phyloP scores from a whole-genome alignment of 2,329 filamentous ascomycete genomes.

The Calonectria crousiana region DNA sequence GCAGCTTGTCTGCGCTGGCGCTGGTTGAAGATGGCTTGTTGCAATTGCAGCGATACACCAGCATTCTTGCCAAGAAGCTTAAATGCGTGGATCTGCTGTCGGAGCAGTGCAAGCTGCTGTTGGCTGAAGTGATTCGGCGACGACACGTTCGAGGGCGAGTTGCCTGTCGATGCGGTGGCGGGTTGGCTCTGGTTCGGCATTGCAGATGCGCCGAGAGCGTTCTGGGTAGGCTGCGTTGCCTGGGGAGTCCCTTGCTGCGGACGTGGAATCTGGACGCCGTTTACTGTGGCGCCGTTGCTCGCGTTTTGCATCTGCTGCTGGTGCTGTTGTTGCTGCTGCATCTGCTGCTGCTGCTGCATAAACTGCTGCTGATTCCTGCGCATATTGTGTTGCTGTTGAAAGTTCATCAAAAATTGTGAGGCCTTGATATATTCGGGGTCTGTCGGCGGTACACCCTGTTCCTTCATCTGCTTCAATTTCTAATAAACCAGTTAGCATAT shows the following conservation, averaged over 20 bases:
- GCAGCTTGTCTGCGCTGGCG: slow-evolving; percentile 74
- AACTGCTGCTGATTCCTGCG: slow-evolving; percentile 61
- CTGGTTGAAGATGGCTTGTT: slow-evolving; percentile 85
- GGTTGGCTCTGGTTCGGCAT: slow-evolving; percentile 50
- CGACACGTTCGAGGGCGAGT: slow-evolving; percentile 44
- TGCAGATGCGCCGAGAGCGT: slow-evolving; percentile 54
- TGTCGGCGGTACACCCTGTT: slow-evolving; percentile 80
- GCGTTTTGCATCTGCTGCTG: slow-evolving; percentile 66
- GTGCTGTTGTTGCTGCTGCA: slow-evolving; percentile 59
- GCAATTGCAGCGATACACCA: slow-evolving; percentile 81
- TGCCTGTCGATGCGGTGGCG: slow-evolving; percentile 48
- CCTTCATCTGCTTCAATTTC: slow-evolving; percentile 93
- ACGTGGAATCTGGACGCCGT: slow-evolving; percentile 60
- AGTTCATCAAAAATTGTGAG: slow-evolving; percentile 78
- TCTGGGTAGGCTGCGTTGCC: slow-evolving; percentile 47
- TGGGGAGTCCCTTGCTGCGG: slow-evolving; percentile 53
- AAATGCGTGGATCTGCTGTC: slow-evolving; percentile 91
- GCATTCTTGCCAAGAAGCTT: slow-evolving; percentile 90
- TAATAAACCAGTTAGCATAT: slow-evolving; percentile 54
- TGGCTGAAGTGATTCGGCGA: slow-evolving; percentile 75
- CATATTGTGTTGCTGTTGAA: slow-evolving; percentile 75
- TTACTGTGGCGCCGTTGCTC: slow-evolving; percentile 63
- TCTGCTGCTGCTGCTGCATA: slow-evolving; percentile 56
- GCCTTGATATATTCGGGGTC: slow-evolving; percentile 92
- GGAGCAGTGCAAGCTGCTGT: slow-evolving; percentile 82